A percentile compares a stretch with the other conserved stretches of the same genome.
phyloP scores from a whole-genome alignment of 1,139 yeast genomes.

The Geotrichum restrictum region DNA sequence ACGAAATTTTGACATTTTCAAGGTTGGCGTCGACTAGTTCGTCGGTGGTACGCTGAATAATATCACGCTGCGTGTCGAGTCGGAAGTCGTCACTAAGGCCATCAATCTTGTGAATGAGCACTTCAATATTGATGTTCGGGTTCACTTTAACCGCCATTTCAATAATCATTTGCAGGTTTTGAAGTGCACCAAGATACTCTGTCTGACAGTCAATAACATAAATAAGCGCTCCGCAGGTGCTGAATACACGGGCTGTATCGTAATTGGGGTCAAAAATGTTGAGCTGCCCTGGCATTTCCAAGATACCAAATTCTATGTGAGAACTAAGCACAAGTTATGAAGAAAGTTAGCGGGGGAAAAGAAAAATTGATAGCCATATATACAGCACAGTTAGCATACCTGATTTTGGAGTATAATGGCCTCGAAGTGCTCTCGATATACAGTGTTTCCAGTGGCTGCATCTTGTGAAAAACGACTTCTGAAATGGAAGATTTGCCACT shows the following conservation, averaged over 20 bases:
- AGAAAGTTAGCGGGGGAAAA: too few species aligned
- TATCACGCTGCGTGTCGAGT: constrained; percentile 91
- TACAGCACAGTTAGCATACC: constrained; percentile 3
- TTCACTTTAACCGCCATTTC: constrained; percentile 84
- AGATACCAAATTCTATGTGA: constrained; percentile 81
- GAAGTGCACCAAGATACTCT: constrained; percentile 86
- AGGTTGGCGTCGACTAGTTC: constrained; percentile 84
- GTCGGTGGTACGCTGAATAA: constrained; percentile 93
- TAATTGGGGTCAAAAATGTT: constrained; percentile 79
- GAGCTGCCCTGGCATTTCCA: constrained; percentile 93
- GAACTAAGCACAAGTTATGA: too few species aligned
- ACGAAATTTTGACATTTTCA: constrained; percentile 86
- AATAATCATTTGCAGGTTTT: constrained; percentile 82
- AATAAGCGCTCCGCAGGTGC: constrained; percentile 86
- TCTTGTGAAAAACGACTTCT: constrained; percentile 90
- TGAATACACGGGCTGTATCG: constrained; percentile 72
- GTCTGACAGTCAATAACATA: constrained; percentile 90
- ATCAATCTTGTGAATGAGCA: constrained; percentile 89
- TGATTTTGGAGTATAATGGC: constrained; percentile 49
- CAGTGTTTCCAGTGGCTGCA: constrained; percentile 92
- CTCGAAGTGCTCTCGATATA: constrained; percentile 86
- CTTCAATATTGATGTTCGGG: constrained; percentile 84
- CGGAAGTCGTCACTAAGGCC: constrained; percentile 92
- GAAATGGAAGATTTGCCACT: constrained; percentile 86
- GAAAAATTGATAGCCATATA: background rate